Evolutionary conservation across 495 filamentous ascomycete species (phyloP), one percentile per base, ranked within the genome.

Genomic region (Xylaria telfairii): DNA sequence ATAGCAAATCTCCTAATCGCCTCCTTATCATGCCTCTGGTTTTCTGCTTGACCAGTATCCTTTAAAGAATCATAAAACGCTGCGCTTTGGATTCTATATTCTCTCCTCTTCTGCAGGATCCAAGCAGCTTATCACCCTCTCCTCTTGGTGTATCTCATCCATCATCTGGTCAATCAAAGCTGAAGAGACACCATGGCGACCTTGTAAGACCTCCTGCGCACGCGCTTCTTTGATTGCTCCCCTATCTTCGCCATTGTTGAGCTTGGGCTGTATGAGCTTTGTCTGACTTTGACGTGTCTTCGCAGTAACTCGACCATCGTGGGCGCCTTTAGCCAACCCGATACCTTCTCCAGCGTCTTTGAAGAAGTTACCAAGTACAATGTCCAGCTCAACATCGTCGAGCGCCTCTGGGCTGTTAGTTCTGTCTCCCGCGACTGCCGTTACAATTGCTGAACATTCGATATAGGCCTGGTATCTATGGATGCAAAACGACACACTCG

Each of bases 401-500:
- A 98, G 84, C 87, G 89, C 62, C 81, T 96, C 63, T 98, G 95
- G 95, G 92, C 93, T 30, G 93, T 95, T 78, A 93, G 88, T 78
- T 39, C 68, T 28, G 61, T 66, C 65, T 59, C 60, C 19, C 39
- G 15, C 9, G 3, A 37, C 13, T 3, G 17, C 3, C 32, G 10
- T 7, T 26, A 12, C 47, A 65, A 56, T 57, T 53, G 72, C 76
- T 78, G 67, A 76, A 68, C 71, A 69, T 10, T 59, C 53, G 21
- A 70, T 70, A 70, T 71, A 88, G 86, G 79, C 84, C 24, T 89
- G 95, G 95, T 98, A 98, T 80, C 89, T 94, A n/a, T 98, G 91
- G 89, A 97, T 98, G 93, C 92, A 95, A 76, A 98, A 98, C 76
- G 95, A 98, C 86, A 90, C 92, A 57, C 90, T 98, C 44, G 95